Evolutionary conservation across 2,329 filamentous ascomycete species (phyloP).

Genomic region (Akanthomyces muscarius): DNA sequence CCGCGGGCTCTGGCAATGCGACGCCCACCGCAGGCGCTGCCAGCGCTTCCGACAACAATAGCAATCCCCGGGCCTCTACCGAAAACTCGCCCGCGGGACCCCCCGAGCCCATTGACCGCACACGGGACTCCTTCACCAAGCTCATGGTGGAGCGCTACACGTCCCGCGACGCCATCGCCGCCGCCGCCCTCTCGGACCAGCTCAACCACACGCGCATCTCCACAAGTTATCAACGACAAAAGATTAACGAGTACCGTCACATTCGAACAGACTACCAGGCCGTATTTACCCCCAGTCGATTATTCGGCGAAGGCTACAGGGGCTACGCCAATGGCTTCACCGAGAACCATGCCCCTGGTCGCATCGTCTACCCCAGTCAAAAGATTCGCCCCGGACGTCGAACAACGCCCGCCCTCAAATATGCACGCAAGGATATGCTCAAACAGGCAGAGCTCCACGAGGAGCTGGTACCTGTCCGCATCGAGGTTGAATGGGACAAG

Average conservation of each 20-base stretch:
- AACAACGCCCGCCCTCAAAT: constrained; percentile 67
- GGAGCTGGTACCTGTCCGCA: constrained; percentile 81
- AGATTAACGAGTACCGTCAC: constrained; percentile 65
- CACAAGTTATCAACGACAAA: constrained; percentile 60
- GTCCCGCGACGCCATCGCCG: constrained; percentile 51
- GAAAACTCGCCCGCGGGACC: constrained; percentile 20
- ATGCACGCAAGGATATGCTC: constrained; percentile 74
- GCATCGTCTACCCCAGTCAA: constrained; percentile 74
- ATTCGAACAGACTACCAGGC: constrained; percentile 53
- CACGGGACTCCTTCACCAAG: constrained; percentile 53
- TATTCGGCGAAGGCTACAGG: constrained; percentile 73
- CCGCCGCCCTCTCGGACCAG: constrained; percentile 47
- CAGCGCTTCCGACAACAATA: constrained; percentile 26
- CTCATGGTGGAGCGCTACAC: constrained; percentile 52
- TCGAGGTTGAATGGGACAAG: constrained; percentile 95
- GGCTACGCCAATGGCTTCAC: constrained; percentile 88
- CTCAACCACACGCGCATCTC: constrained; percentile 53
- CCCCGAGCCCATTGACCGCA: constrained; percentile 41
- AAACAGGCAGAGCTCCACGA: constrained; percentile 87
- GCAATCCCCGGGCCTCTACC: constrained; percentile 21
- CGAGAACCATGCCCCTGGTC: constrained; percentile 61
- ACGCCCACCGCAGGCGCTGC: constrained; percentile 24
- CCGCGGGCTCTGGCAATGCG: constrained; percentile 31
- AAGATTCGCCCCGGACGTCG: constrained; percentile 74
- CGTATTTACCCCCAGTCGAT: constrained; percentile 52